Evolutionary conservation across 139 green algal species (phyloP).

Genomic region (Chlorella ohadii): DNA sequence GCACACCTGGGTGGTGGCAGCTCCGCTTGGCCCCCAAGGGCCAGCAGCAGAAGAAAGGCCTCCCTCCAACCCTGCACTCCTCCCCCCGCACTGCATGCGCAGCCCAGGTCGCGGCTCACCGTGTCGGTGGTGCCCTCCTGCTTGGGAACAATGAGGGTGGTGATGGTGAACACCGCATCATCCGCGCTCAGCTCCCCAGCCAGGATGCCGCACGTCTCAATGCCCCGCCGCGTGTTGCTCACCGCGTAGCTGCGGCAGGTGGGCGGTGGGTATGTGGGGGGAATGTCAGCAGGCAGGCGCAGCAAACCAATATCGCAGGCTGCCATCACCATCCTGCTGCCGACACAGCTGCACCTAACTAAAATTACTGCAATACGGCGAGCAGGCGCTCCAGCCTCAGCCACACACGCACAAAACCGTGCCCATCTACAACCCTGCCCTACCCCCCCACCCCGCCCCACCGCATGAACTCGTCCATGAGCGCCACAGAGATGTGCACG

Average conservation of each 20-base stretch:
- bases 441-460: conserved; percentile 32
- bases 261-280: background rate
- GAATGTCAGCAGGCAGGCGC: background rate
- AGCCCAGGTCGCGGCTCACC: conserved; percentile 51
- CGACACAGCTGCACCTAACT: background rate
- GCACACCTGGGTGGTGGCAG: too few relatives aligned
- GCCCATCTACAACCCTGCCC: background rate
- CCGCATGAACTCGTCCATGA: conserved; percentile 93
- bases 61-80: too few relatives aligned
- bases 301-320: too few relatives aligned
- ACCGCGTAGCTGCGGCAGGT: conserved; percentile 48
- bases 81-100: too few relatives aligned
- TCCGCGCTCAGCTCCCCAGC: conserved; percentile 74
- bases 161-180: conserved; percentile 84
- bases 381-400: too few relatives aligned
- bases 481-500: conserved; percentile 81
- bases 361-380: too few relatives aligned
- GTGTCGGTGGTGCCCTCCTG: conserved; percentile 88
- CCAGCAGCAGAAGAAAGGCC: too few relatives aligned
- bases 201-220: conserved; percentile 93
- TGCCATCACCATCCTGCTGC: too few relatives aligned
- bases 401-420: too few relatives aligned
- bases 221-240: conserved; percentile 71
- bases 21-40: too few relatives aligned
- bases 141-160: conserved; percentile 93